These are phyloP conservation scores for Aurifilum marmelostoma DNA, from an alignment of 2,329 filamentous ascomycete species.

Conservation along the genomic window DNA sequence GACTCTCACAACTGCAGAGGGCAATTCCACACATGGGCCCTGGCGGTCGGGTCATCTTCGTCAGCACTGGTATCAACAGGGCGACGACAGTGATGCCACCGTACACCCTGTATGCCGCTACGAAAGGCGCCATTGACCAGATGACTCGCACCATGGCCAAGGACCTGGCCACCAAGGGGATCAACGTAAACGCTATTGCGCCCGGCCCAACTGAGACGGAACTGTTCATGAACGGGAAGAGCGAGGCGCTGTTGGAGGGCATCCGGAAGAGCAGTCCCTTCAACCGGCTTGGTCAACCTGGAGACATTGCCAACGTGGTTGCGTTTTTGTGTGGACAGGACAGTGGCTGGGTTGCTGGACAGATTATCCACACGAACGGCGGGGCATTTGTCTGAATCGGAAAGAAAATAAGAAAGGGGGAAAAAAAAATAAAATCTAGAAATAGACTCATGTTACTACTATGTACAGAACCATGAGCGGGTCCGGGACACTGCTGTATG, in stretches of 20 bases:
- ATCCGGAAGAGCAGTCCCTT: constrained; percentile 47
- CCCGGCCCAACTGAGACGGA: constrained; percentile 57
- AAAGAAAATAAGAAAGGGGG: neutral
- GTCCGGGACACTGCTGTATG: neutral
- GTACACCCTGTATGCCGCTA: constrained; percentile 57
- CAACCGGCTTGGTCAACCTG: constrained; percentile 49
- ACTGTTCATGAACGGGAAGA: constrained; percentile 56
- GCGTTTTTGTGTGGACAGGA: constrained; percentile 45
- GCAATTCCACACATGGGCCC: constrained; percentile 53
- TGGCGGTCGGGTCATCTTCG: constrained; percentile 54
- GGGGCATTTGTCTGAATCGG: constrained; percentile 26
- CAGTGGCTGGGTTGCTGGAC: constrained; percentile 49
- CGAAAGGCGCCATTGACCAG: constrained; percentile 64
- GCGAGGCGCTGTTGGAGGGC: constrained; percentile 47
- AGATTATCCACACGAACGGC: constrained; percentile 51
- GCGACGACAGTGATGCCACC: constrained; percentile 44
- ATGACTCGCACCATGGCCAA: constrained; percentile 59
- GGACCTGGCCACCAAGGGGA: constrained; percentile 55
- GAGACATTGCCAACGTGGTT: constrained; percentile 53
- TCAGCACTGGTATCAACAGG: constrained; percentile 48
- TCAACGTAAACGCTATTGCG: constrained; percentile 49
- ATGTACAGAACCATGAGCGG: neutral
- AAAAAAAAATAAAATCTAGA: neutral
- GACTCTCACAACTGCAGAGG: constrained; percentile 42
- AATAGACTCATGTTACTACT: neutral